Base-by-base conservation (phyloP, 1,284 basidiomycete genomes). In the Moesziomyces parantarcticus region DNA sequence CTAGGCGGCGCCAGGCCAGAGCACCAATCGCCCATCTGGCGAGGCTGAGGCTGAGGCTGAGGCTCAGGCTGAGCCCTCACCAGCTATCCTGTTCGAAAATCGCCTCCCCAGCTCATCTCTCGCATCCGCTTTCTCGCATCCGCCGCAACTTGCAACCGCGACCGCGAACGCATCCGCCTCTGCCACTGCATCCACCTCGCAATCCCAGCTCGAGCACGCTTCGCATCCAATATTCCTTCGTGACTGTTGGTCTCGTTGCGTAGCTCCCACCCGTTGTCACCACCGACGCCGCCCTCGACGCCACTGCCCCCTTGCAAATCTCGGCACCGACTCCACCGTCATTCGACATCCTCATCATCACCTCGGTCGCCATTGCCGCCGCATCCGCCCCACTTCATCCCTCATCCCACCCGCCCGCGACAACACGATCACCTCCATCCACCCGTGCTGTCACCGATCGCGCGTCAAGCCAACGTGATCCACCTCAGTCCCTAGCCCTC, bases 111-210 rank as follows among this genome's bases (percentile, higher is more conserved):
- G 2, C 42, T n/a, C 20, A n/a, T 34, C 29, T 36, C 10, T 23
- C 32, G 34, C 34, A 10, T 36, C n/a, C n/a, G n/a, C n/a, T n/a
- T n/a, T n/a, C n/a, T n/a, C n/a, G 20, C 26, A 29, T 36, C 47
- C 7, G 10, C 47, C 47, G 34, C 32, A 47, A 57, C 50, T 52
- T 45, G 55, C 50, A 57, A 50, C 60, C 58, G 42, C 48, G 48
- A 53, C 45, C 34, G 21, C 43, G 40, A 54, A 25, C 36, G 29
- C 21, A 45, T 16, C 48, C 36, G 29, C 21, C 39, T 13, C 25
- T 11, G 29, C 48, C 36, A 50, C 51, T 50, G 54, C 52, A 63
- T 58, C 56, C 60, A 70, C 49, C 52, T 54, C 50, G 48, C 55
- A 46, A 49, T 50, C 46, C 61, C 46, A 48, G 54, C 42, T 36